phyloP scores from a whole-genome alignment of 2,329 filamentous ascomycete species.

The Ceratocystis lukuohia region DNA sequence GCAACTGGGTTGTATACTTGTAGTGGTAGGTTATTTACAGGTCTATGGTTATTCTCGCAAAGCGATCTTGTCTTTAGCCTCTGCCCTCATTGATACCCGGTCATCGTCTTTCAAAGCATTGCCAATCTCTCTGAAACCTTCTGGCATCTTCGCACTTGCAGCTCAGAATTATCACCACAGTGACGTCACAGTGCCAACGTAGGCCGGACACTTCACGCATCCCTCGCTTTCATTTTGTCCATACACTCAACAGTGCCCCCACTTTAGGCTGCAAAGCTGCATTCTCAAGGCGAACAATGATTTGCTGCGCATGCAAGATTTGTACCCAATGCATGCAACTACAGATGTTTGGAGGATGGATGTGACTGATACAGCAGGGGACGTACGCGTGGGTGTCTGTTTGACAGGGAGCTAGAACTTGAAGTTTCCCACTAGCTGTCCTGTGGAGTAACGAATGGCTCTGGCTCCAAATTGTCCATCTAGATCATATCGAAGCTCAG shows the following conservation, averaged over 20 bases:
- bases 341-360: not conserved
- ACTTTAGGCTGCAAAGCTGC: conserved; percentile 12
- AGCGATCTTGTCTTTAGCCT: too few relatives aligned
- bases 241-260: not conserved
- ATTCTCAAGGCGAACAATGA: not conserved
- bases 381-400: not conserved
- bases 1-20: not conserved
- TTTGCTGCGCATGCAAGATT: not conserved
- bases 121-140: not conserved
- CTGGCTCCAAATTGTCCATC: too few relatives aligned
- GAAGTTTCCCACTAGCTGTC: not conserved
- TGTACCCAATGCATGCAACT: conserved; percentile 11
- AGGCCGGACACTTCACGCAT: not conserved
- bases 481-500: not conserved
- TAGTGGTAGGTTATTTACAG: not conserved
- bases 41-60: too few relatives aligned
- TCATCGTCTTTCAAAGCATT: too few relatives aligned
- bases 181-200: not conserved
- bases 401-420: not conserved
- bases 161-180: not conserved
- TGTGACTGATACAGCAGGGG: not conserved
- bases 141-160: not conserved
- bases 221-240: not conserved
- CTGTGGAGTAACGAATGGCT: too few relatives aligned
- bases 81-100: too few relatives aligned